phyloP scores from a whole-genome alignment of 2,329 filamentous ascomycete species.

The Aspergillus clavatus region DNA sequence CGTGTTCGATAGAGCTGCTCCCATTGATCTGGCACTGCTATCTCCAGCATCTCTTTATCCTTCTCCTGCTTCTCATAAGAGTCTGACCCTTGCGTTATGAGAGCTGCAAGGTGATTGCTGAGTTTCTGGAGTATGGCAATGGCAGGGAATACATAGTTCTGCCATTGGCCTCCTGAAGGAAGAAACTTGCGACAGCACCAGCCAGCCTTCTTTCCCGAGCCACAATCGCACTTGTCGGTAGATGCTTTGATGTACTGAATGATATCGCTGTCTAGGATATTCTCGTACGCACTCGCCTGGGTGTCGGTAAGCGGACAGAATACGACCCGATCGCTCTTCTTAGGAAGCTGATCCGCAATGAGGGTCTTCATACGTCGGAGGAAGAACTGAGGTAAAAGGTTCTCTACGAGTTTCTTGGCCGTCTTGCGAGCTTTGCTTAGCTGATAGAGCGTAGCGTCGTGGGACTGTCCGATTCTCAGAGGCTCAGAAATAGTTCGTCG shows the following conservation, averaged over 20 bases:
- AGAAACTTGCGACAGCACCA: constrained; percentile 70
- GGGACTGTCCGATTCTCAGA: constrained; percentile 81
- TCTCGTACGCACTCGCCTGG: constrained; percentile 78
- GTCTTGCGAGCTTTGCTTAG: constrained; percentile 76
- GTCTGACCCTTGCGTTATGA: constrained; percentile 67
- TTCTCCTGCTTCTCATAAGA: constrained; percentile 68
- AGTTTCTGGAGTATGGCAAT: constrained; percentile 81
- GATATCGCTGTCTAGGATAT: constrained; percentile 68
- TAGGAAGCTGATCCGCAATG: constrained; percentile 87
- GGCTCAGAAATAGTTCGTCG: constrained; percentile 71
- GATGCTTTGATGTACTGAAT: constrained; percentile 65
- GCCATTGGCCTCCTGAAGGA: constrained; percentile 63
- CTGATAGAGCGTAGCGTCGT: constrained; percentile 80
- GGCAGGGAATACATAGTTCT: constrained; percentile 74
- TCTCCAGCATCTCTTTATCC: constrained; percentile 67
- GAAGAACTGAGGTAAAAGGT: constrained; percentile 85
- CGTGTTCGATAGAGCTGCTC: constrained; percentile 66
- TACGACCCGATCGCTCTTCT: constrained; percentile 89
- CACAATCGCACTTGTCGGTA: constrained; percentile 65
- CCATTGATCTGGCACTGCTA: constrained; percentile 72
- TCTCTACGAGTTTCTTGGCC: constrained; percentile 77
- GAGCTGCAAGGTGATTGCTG: constrained; percentile 83
- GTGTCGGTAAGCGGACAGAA: constrained; percentile 86
- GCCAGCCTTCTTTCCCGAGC: constrained; percentile 64
- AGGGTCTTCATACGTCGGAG: constrained; percentile 87